Conservation (phyloP, 768 basidiomycete genomes). For the Leucocoprinus sp. region DNA sequence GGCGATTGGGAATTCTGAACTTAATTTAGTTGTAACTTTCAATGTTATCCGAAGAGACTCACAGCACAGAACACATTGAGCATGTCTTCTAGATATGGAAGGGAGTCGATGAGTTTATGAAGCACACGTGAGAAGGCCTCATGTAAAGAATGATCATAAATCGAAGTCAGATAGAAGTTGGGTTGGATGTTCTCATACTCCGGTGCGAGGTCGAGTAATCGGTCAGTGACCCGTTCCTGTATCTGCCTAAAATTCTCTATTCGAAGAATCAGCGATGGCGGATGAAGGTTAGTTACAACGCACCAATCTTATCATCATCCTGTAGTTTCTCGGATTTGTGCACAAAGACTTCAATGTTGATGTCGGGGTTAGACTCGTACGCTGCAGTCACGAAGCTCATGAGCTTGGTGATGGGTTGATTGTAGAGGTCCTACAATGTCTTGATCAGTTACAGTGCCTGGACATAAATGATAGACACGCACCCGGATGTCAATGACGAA, state of each 20-base stretch:
- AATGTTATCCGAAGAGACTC: slow-evolving; percentile 15
- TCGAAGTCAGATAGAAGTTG: slow-evolving; percentile 87
- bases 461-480: slow-evolving; percentile 21
- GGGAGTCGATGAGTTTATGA: slow-evolving; percentile 77
- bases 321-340: slow-evolving; percentile 91
- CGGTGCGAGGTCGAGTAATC: slow-evolving; percentile 65
- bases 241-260: slow-evolving; percentile 88
- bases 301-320: slow-evolving; percentile 88
- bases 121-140: slow-evolving; percentile 89
- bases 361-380: slow-evolving; percentile 63
- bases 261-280: neutral
- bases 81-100: slow-evolving; percentile 81
- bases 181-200: slow-evolving; percentile 74
- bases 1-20: slow-evolving; percentile 84
- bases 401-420: slow-evolving; percentile 74
- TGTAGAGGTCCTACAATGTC: slow-evolving; percentile 69
- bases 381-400: slow-evolving; percentile 76
- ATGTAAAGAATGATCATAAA: slow-evolving; percentile 86
- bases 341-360: slow-evolving; percentile 86
- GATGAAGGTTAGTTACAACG: slow-evolving; percentile 15
- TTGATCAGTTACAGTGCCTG: neutral
- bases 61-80: slow-evolving; percentile 82
- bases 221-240: slow-evolving; percentile 78
- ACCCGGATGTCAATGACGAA: slow-evolving; percentile 96
- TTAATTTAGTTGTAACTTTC: neutral